Conservation (phyloP, 768 basidiomycete species). For the Dacryopinax spathularia region DNA sequence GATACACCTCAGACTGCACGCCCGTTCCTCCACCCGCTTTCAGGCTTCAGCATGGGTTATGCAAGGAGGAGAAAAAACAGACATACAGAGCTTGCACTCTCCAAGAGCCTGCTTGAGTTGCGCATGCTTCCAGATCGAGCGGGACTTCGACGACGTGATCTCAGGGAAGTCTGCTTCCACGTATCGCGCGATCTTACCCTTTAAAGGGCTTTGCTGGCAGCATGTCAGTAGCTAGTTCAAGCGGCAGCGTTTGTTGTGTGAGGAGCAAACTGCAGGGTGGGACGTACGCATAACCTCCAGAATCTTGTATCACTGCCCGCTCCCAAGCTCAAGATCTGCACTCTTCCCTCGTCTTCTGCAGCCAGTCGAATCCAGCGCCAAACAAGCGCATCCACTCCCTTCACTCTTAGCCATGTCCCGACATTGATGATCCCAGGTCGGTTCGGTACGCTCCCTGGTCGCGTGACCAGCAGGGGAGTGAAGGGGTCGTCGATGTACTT, state of each 20-base stretch:
- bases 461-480: constrained; percentile 50
- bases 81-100: constrained; percentile 33
- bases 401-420: constrained; percentile 77
- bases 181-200: constrained; percentile 42
- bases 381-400: constrained; percentile 65
- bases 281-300: constrained; percentile 74
- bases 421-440: constrained; percentile 87
- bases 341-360: constrained; percentile 30
- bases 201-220: constrained; percentile 44
- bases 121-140: constrained; percentile 57
- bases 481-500: constrained; percentile 72
- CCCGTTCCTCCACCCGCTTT: constrained; percentile 49
- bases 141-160: constrained; percentile 67
- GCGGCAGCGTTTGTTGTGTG: neutral
- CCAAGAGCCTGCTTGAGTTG: constrained; percentile 42
- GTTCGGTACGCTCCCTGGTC: constrained; percentile 40
- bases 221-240: constrained; percentile 10
- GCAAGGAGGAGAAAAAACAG: neutral
- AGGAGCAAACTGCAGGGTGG: neutral
- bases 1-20: constrained; percentile 43
- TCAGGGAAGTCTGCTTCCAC: constrained; percentile 87
- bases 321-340: constrained; percentile 87
- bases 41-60: neutral
- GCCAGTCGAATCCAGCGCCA: constrained; percentile 44
- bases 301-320: constrained; percentile 93